Conservation (phyloP, 371 early-diverging fungal genomes). For the Mortierella sp. region DNA sequence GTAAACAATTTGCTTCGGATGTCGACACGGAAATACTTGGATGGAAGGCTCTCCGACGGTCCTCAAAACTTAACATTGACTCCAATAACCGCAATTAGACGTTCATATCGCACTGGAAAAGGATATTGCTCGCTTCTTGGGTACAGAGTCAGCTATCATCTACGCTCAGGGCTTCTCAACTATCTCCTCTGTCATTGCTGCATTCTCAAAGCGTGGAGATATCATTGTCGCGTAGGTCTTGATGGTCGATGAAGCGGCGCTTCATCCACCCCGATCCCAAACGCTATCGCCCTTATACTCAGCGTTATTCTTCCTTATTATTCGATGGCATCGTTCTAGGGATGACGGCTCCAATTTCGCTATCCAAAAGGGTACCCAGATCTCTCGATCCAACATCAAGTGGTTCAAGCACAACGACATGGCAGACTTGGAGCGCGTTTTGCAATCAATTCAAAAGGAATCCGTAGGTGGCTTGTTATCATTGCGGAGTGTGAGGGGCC, state of each 20-base stretch:
- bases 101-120: slow-evolving; percentile 97
- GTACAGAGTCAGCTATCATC: slow-evolving; percentile 93
- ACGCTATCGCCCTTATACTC: too few relatives aligned
- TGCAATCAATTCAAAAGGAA: slow-evolving; percentile 80
- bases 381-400: slow-evolving; percentile 88
- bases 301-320: not conserved
- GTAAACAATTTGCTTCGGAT: slow-evolving; percentile 32
- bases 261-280: too few relatives aligned
- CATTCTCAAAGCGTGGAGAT: slow-evolving; percentile 98
- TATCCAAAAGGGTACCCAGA: slow-evolving; percentile 91
- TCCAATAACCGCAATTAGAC: slow-evolving; percentile 66
- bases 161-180: slow-evolving; percentile 98
- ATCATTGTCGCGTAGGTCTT: slow-evolving; percentile 84
- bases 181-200: slow-evolving; percentile 95
- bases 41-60: too few relatives aligned
- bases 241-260: too few relatives aligned
- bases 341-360: slow-evolving; percentile 93
- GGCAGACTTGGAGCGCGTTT: slow-evolving; percentile 91
- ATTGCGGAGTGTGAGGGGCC: too few relatives aligned
- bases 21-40: too few relatives aligned
- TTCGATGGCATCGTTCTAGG: too few relatives aligned
- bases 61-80: not conserved
- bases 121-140: slow-evolving; percentile 89
- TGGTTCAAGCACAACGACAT: slow-evolving; percentile 98
- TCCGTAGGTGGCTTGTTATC: too few relatives aligned